phyloP scores from a whole-genome alignment of 257 asterid genomes.

The Leonotis leonurus region DNA sequence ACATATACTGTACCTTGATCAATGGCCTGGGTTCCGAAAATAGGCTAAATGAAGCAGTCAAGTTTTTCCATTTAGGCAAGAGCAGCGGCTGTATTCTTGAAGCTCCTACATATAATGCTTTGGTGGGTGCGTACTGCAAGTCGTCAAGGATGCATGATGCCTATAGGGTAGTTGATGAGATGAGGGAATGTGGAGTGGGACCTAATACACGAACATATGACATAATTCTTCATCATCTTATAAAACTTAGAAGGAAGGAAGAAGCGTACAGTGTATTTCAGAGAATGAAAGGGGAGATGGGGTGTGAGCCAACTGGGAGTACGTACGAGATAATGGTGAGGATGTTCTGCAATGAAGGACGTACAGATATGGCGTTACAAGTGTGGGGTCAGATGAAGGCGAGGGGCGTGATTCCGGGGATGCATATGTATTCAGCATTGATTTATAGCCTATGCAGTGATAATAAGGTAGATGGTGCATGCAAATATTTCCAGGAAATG shows the following conservation, averaged over 20 bases:
- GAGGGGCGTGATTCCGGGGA: conserved; percentile 62
- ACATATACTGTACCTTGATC: conserved; percentile 77
- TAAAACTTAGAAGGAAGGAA: conserved; percentile 31
- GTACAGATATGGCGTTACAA: conserved; percentile 54
- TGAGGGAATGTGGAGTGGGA: conserved; percentile 53
- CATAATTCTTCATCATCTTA: conserved; percentile 60
- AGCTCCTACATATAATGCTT: conserved; percentile 64
- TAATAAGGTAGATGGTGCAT: conserved; percentile 46
- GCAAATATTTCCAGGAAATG: conserved; percentile 49
- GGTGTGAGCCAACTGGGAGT: conserved; percentile 56
- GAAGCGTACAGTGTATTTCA: conserved; percentile 57
- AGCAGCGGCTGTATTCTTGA: conserved; percentile 38
- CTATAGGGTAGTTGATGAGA: conserved; percentile 46
- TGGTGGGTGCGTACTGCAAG: conserved; percentile 87
- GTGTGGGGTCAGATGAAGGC: conserved; percentile 76
- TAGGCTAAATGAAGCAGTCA: conserved; percentile 47
- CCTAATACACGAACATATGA: conserved; percentile 74
- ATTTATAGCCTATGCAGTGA: conserved; percentile 47
- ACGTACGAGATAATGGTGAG: conserved; percentile 75
- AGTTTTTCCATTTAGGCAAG: conserved; percentile 54
- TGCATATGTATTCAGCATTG: conserved; percentile 68
- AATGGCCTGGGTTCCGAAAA: conserved; percentile 68
- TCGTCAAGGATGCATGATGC: conserved; percentile 47
- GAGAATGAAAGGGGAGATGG: conserved; percentile 48
- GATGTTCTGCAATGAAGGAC: conserved; percentile 63